These are phyloP conservation scores for Globisporangium cystogenes DNA, from an alignment of 352 stramenopile genomes.

Conservation along the genomic window DNA sequence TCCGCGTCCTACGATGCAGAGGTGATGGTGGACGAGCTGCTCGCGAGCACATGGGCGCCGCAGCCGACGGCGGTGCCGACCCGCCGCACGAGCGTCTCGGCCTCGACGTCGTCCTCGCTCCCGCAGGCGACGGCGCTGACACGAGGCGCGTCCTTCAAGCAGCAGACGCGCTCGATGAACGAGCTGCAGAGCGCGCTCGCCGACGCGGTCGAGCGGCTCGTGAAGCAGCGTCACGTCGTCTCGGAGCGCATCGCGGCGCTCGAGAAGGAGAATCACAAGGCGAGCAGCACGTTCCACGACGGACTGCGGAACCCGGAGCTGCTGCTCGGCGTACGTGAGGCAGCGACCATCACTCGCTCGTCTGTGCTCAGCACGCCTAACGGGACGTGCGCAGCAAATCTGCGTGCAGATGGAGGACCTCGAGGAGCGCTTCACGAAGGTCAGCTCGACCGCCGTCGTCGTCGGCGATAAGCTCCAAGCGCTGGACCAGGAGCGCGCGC, in stretches of 20 bases:
- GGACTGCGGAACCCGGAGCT: slow-evolving; percentile 50
- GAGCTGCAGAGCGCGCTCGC: slow-evolving; percentile 56
- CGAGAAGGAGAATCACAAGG: slow-evolving; percentile 58
- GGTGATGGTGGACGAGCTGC: slow-evolving; percentile 75
- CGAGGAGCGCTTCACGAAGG: slow-evolving; percentile 82
- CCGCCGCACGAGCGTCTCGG: slow-evolving; percentile 12
- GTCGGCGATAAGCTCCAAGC: slow-evolving; percentile 64
- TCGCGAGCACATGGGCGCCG: slow-evolving; percentile 49
- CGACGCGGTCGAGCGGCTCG: slow-evolving; percentile 50
- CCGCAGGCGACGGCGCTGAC: too few species aligned
- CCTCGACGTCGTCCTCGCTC: not conserved
- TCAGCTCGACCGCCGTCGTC: slow-evolving; percentile 73
- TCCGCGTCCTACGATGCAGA: slow-evolving; percentile 43
- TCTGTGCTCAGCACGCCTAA: not conserved
- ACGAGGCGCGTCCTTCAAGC: slow-evolving; percentile 28
- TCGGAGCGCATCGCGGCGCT: slow-evolving; percentile 47
- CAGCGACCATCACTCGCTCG: not conserved
- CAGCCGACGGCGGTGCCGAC: not conserved
- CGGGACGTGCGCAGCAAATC: slow-evolving; percentile 33
- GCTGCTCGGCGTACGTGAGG: slow-evolving; percentile 35
- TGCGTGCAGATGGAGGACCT: slow-evolving; percentile 77
- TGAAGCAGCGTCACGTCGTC: slow-evolving; percentile 53
- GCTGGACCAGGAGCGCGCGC: slow-evolving; percentile 56
- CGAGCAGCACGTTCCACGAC: slow-evolving; percentile 56
- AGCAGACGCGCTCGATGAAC: slow-evolving; percentile 58